Conservation (phyloP, 23 red algal genomes). For the Gracilaria domingensis region DNA sequence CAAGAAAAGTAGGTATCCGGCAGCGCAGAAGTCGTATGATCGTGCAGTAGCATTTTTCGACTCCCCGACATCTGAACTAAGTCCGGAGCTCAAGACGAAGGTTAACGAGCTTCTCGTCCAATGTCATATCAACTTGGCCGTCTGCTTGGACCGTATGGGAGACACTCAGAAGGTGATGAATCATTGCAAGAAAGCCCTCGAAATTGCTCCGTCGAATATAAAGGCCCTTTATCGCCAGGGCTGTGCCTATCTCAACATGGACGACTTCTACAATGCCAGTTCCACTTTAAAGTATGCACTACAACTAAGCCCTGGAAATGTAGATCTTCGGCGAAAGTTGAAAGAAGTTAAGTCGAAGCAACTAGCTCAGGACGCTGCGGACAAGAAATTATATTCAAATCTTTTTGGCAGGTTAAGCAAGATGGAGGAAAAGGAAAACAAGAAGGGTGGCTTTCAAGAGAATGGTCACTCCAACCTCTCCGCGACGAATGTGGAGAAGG, state of each 20-base stretch:
- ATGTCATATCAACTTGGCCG: constrained; percentile 86
- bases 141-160: constrained; percentile 74
- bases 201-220: constrained; percentile 78
- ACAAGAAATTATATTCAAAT: constrained; percentile 81
- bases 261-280: constrained; percentile 78
- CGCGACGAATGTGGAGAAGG: background rate
- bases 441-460: background rate
- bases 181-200: constrained; percentile 88
- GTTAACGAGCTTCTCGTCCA: constrained; percentile 77
- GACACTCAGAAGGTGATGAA: constrained; percentile 76
- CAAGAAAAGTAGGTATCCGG: constrained; percentile 67
- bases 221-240: constrained; percentile 86
- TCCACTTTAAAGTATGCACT: constrained; percentile 76
- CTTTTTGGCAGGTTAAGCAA: constrained; percentile 74
- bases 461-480: background rate
- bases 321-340: constrained; percentile 72
- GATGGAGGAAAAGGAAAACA: constrained; percentile 63
- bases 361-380: constrained; percentile 71
- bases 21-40: constrained; percentile 88
- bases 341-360: constrained; percentile 72
- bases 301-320: constrained; percentile 71
- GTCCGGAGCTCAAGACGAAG: constrained; percentile 77
- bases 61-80: constrained; percentile 82
- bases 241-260: constrained; percentile 68
- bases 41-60: constrained; percentile 79